Percentiles rank a stretch among this genome's conserved stretches.
Conservation (phyloP, 139 green algal species). For the Micromonas pusilla region DNA sequence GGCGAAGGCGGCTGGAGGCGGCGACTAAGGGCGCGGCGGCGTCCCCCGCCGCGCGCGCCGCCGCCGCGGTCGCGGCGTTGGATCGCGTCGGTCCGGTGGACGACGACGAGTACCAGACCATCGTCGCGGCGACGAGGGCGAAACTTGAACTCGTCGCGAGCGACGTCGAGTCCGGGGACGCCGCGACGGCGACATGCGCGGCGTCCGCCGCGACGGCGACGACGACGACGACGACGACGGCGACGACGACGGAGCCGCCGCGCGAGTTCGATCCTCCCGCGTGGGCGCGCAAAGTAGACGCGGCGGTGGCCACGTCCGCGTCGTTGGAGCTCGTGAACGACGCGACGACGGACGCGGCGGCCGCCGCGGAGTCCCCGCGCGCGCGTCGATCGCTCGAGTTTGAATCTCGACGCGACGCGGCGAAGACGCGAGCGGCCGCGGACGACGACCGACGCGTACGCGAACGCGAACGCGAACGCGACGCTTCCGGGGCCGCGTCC, state of each 20-base stretch:
- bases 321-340: too few relatives aligned
- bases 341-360: too few relatives aligned
- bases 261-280: too few relatives aligned
- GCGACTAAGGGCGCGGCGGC: background rate
- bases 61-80: background rate
- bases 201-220: too few relatives aligned
- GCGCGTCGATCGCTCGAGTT: background rate
- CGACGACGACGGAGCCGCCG: too few relatives aligned
- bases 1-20: background rate
- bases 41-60: background rate
- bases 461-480: background rate
- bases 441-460: background rate
- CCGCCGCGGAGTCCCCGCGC: too few relatives aligned
- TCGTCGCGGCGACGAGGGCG: background rate
- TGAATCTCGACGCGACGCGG: too few relatives aligned
- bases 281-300: too few relatives aligned
- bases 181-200: background rate
- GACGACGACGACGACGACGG: too few relatives aligned
- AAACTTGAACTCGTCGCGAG: too few relatives aligned
- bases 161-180: background rate
- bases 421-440: too few relatives aligned
- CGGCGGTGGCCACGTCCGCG: too few relatives aligned
- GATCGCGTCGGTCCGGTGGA: background rate
- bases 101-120: background rate
- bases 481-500: background rate